Conservation (phyloP, 805 yeast species). For the Blastobotrys chiropterorum region DNA sequence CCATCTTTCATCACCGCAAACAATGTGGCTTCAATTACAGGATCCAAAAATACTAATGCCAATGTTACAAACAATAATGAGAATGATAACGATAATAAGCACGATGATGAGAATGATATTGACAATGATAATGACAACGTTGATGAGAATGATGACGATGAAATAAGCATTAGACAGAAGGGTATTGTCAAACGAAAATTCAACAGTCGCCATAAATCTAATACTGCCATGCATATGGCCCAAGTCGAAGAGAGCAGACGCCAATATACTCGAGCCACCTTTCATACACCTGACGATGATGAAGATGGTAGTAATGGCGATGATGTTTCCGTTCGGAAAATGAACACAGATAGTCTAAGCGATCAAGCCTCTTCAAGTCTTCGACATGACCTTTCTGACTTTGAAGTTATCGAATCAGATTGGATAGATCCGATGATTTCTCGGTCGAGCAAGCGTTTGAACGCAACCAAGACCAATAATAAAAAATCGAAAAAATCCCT, state of each 20-base stretch:
- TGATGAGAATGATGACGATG: background rate
- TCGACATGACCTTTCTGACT: background rate
- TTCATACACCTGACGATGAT: background rate
- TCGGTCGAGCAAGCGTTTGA: background rate
- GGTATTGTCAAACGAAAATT: background rate
- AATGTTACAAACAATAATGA: background rate
- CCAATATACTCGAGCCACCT: no score
- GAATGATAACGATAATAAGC: no score
- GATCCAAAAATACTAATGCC: background rate
- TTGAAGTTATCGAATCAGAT: background rate
- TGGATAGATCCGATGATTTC: background rate
- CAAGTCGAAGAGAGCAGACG: no score
- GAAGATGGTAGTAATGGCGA: no score
- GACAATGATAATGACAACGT: background rate
- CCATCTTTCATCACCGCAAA: background rate
- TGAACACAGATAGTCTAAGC: no score
- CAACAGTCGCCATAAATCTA: no score
- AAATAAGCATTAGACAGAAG: background rate
- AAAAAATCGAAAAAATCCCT: background rate
- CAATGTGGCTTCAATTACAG: background rate
- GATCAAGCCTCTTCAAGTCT: no score
- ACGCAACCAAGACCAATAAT: no score
- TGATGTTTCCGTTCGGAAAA: no score
- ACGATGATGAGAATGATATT: background rate
- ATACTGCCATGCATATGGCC: no score